Conservation (phyloP, 345 rosid species). For the Camelina hispida region DNA sequence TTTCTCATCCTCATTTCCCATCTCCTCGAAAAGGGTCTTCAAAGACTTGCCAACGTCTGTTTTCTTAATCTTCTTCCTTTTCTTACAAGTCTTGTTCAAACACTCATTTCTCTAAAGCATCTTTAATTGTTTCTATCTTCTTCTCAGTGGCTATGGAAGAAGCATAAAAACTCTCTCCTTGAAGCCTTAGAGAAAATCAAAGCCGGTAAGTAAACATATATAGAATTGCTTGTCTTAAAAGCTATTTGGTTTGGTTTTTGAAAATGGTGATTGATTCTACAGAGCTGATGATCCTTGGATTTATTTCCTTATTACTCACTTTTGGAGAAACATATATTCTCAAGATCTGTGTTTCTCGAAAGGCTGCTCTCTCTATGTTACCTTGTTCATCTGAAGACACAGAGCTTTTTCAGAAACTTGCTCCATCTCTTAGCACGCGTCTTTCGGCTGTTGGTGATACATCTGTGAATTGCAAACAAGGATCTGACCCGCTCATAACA, state of each 20-base stretch:
- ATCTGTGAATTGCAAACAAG: slow-evolving; percentile 52
- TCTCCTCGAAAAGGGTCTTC: slow-evolving; percentile 70
- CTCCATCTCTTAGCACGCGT: slow-evolving; percentile 59
- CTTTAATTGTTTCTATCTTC: slow-evolving; percentile 19
- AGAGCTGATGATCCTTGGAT: slow-evolving; percentile 95
- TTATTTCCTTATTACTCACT: slow-evolving; percentile 83
- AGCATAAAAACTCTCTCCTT: slow-evolving; percentile 72
- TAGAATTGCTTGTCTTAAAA: not conserved
- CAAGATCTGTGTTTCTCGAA: slow-evolving; percentile 65
- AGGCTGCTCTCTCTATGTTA: slow-evolving; percentile 73
- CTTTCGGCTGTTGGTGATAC: slow-evolving; percentile 49
- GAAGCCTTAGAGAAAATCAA: slow-evolving; percentile 90
- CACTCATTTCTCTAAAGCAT: slow-evolving; percentile 13
- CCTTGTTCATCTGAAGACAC: slow-evolving; percentile 53
- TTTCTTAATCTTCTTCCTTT: not conserved
- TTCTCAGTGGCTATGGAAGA: slow-evolving; percentile 80
- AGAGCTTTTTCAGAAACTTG: slow-evolving; percentile 25
- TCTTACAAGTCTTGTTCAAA: not conserved
- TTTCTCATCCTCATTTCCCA: slow-evolving; percentile 74
- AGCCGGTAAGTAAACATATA: slow-evolving; percentile 54
- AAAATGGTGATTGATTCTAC: slow-evolving; percentile 36
- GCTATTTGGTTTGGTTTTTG: not conserved
- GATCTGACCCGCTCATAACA: slow-evolving; percentile 73
- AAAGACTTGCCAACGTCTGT: slow-evolving; percentile 64
- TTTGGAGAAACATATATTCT: slow-evolving; percentile 72